Evolutionary conservation across 2,329 filamentous ascomycete species (phyloP).

Genomic region (Botrytis cinerea): DNA sequence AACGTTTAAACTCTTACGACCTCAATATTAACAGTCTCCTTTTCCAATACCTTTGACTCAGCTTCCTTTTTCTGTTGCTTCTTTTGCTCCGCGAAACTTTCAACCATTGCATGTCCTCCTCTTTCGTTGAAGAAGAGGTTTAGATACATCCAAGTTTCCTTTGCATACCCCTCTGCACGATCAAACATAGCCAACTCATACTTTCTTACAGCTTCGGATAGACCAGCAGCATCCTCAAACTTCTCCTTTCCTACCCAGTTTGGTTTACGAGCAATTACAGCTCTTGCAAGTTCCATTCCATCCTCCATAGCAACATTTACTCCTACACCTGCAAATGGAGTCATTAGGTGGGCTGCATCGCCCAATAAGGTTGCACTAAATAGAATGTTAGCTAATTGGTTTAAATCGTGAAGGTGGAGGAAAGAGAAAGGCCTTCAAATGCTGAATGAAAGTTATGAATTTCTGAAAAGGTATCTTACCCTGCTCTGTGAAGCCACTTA

Average conservation of each 20-base stretch:
- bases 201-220: constrained; percentile 25
- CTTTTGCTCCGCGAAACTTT: constrained; percentile 16
- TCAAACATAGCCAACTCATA: constrained; percentile 30
- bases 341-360: constrained; percentile 51
- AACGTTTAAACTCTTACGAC: background rate
- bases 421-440: constrained; percentile 10
- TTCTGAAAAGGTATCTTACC: constrained; percentile 23
- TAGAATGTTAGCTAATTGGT: constrained; percentile 40
- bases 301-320: constrained; percentile 51
- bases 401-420: background rate
- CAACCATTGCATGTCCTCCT: constrained; percentile 18
- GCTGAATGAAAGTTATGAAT: constrained; percentile 17
- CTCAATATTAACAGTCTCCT: constrained; percentile 4
- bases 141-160: constrained; percentile 26
- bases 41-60: constrained; percentile 2
- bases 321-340: constrained; percentile 47
- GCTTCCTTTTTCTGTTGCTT: constrained; percentile 9
- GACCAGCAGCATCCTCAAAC: constrained; percentile 13
- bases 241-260: constrained; percentile 34
- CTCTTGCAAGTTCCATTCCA: constrained; percentile 44
- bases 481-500: constrained; percentile 27
- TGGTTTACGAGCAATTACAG: constrained; percentile 38
- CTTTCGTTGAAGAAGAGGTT: constrained; percentile 29
- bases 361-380: constrained; percentile 50
- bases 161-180: constrained; percentile 25